Percentiles rank a stretch among this genome's conserved stretches.
Evolutionary conservation across 1,284 basidiomycete species (phyloP).

Genomic region (Phenoliferia sp.): DNA sequence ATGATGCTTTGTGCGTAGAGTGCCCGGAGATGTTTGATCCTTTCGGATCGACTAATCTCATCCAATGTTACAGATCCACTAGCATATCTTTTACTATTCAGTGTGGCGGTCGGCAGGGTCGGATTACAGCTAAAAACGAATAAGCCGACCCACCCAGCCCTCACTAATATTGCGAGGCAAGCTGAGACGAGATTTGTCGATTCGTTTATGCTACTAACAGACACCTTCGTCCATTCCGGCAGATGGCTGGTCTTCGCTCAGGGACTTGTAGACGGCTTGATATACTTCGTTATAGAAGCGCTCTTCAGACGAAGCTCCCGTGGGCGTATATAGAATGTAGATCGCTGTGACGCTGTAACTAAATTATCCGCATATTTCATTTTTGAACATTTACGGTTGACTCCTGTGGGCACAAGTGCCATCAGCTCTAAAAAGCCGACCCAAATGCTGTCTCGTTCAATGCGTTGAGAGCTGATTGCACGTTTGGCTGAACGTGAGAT

Average conservation of each 20-base stretch:
- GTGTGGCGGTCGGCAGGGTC: background rate
- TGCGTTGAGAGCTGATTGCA: slow-evolving; percentile 17
- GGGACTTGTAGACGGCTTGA: background rate
- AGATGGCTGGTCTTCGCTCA: slow-evolving; percentile 9
- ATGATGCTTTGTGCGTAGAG: slow-evolving; percentile 9
- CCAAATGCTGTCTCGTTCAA: slow-evolving; percentile 6
- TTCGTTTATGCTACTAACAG: background rate
- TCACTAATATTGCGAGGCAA: background rate
- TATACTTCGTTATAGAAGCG: slow-evolving; percentile 2
- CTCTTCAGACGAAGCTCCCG: background rate
- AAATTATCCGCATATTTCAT: too few relatives aligned
- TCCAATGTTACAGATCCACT: background rate
- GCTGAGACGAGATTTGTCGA: too few relatives aligned
- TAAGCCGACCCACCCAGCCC: background rate
- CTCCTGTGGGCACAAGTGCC: too few relatives aligned
- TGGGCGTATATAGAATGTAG: slow-evolving; percentile 1
- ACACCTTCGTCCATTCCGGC: background rate
- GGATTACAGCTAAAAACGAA: background rate
- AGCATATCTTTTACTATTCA: slow-evolving; percentile 1
- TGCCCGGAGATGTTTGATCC: too few relatives aligned
- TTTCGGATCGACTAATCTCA: background rate
- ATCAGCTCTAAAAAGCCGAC: background rate
- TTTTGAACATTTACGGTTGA: too few relatives aligned
- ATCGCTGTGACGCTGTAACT: too few relatives aligned
- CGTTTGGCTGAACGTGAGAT: slow-evolving; percentile 18